Base-by-base conservation (phyloP, 495 filamentous ascomycete genomes). In the Neurospora sublineolata region DNA sequence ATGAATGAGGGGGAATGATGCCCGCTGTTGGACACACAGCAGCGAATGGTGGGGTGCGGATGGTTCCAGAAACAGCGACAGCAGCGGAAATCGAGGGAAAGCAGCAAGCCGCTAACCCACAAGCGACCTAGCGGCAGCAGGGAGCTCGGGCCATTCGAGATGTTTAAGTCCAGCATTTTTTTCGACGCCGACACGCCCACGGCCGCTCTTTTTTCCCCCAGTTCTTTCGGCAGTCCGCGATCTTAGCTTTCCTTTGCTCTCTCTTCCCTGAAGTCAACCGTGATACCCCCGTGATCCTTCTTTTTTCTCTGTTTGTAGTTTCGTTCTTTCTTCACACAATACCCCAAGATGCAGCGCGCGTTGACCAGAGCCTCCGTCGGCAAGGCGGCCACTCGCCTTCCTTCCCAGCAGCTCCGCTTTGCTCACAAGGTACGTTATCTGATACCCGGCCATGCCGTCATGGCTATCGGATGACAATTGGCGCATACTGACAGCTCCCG, bases 361-460 rank as follows among this genome's bases (percentile, higher is more conserved):
- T 79, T 83, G 73, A 78, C 82, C 69, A 84, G 88, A 81, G 84
- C 89, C 79, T 92, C 92, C 70, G 87, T 89, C 81, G 87, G 77
- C 58, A 76, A 80, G 72, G 76, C 80, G 68, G 88, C 90, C 72
- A 83, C 85, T 75, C 84, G 83, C 68, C 80, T 90, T 85, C 83
- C 89, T 83, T 79, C 87, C 70, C 93, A 94, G 81, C 94, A 97
- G 83, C 88, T 94, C 82, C 87, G 94, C 76, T 97, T 94, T 80
- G 92, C 93, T 71, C 94, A 97, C 88, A 97, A 97, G 92, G 93
- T 94, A 84, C 73, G 88, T 14, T 7, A 44, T 52, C n/a, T 20
- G 27, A 27, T 58, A 27, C 20, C 46, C 44, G 44, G 44, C 20
- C 44, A 52, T 52, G 44, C 44, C 69, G 18, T 27, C n/a, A 44